These are phyloP conservation scores for Diaporthe caulivora DNA, from an alignment of 2,329 filamentous ascomycete genomes.

Conservation along the genomic window DNA sequence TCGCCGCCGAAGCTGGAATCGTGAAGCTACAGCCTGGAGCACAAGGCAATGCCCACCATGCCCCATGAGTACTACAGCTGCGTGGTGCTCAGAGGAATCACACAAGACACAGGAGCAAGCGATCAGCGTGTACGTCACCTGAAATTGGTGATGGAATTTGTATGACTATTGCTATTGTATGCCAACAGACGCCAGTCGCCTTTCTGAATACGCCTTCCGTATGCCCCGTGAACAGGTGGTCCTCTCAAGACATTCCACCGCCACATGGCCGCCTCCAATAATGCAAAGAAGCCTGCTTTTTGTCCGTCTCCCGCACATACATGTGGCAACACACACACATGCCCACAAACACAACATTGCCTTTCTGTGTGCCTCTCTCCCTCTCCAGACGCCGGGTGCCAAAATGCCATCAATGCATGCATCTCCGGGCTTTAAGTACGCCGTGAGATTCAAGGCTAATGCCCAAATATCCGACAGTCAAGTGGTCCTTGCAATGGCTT, in stretches of 20 bases:
- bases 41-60: background rate
- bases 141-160: background rate
- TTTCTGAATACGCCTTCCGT: slow-evolving; percentile 9
- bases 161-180: slow-evolving; percentile 21
- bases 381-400: slow-evolving; percentile 10
- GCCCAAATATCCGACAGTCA: background rate
- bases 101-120: background rate
- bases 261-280: background rate
- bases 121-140: background rate
- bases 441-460: background rate
- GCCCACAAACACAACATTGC: background rate
- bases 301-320: background rate
- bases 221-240: background rate
- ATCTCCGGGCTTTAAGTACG: background rate
- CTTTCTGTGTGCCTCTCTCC: background rate
- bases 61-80: background rate
- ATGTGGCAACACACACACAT: background rate
- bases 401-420: background rate
- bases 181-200: slow-evolving; percentile 7
- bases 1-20: background rate
- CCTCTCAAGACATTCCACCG: background rate
- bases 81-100: background rate
- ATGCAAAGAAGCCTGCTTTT: slow-evolving; percentile 18
- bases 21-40: background rate
- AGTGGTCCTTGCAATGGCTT: background rate